These are phyloP conservation scores for Xylaria sp. DNA, from an alignment of 2,329 filamentous ascomycete species.

Conservation along the genomic window DNA sequence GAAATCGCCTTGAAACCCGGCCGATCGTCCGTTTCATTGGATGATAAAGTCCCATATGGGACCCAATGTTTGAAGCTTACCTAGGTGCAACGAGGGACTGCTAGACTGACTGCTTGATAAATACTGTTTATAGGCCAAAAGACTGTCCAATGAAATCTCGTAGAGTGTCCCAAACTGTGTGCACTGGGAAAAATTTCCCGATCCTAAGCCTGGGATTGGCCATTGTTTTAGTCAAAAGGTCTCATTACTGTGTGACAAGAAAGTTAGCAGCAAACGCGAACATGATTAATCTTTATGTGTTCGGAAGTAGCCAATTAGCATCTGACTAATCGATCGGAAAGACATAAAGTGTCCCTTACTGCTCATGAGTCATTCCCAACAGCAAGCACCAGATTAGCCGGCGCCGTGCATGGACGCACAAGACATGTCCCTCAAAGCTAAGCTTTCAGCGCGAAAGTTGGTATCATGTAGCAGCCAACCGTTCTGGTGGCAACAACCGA, in stretches of 20 bases:
- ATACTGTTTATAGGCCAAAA: no score
- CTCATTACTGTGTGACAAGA: not conserved
- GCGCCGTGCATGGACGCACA: not conserved
- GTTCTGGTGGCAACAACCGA: not conserved
- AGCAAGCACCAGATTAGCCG: not conserved
- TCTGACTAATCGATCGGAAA: no score
- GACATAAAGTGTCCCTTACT: not conserved
- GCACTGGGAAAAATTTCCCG: not conserved
- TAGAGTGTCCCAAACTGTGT: not conserved
- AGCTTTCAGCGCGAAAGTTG: not conserved
- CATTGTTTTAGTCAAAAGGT: not conserved
- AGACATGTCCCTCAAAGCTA: not conserved
- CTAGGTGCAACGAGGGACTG: no score
- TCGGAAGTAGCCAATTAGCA: not conserved
- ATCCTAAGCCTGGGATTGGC: no score
- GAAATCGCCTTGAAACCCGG: no score
- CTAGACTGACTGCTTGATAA: no score
- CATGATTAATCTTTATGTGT: no score
- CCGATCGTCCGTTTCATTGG: no score
- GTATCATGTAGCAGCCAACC: slow-evolving; percentile 2
- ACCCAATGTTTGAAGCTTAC: no score
- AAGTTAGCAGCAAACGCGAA: not conserved
- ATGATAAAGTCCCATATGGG: no score
- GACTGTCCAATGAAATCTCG: not conserved
- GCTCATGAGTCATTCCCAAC: no score